Base-by-base conservation (phyloP, 371 early-diverging fungal genomes). In the Nematocida parisii region DNA sequence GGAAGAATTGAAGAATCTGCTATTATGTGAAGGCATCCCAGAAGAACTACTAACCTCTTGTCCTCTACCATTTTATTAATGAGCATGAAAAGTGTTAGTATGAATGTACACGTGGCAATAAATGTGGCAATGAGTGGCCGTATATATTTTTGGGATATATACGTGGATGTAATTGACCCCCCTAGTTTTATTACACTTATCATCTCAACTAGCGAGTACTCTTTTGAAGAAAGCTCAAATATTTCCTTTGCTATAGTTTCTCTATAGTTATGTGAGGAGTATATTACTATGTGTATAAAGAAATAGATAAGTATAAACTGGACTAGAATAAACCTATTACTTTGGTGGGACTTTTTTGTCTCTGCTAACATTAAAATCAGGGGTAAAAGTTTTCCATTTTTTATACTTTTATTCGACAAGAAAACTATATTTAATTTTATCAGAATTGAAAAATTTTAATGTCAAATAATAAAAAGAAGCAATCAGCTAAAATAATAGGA, bases 1-100 rank as follows among this genome's bases (percentile, higher is more conserved):
- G 80, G 80, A 42, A 77, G 80, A 77, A 77, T 77, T 9, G 70
- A 55, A 4, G 80, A 64, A 33, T 77, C 80, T 22, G 80, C 27
- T 11, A 77, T 44, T 40, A 77, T 54, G 57, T 70, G 60, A 4
- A 71, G 15, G 11, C 52, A 40, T 45, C 80, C 80, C 2, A 77
- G 50, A 13, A 70, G 54, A n/a, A 77, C 18, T 18, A 71, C 68
- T 9, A 50, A 7, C 5, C 9, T 27, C 24, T 33, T n/a, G 27
- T 66, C 18, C 54, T 11, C 20, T 15, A 62, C 7, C 13, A 67
- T 33, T 9, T 77, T 42, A 6, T 44, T 66, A 27, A 77, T 68
- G 7, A 77, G 55, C 44, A 77, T 3, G n/a, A 15, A 5, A 11
- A 77, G 64, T 18, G 80, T 22, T 6, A 47, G 15, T 6, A 67